These are phyloP conservation scores for Acanthamoeba royreba DNA, from an alignment of 208 protist genomes.

Conservation along the genomic window DNA sequence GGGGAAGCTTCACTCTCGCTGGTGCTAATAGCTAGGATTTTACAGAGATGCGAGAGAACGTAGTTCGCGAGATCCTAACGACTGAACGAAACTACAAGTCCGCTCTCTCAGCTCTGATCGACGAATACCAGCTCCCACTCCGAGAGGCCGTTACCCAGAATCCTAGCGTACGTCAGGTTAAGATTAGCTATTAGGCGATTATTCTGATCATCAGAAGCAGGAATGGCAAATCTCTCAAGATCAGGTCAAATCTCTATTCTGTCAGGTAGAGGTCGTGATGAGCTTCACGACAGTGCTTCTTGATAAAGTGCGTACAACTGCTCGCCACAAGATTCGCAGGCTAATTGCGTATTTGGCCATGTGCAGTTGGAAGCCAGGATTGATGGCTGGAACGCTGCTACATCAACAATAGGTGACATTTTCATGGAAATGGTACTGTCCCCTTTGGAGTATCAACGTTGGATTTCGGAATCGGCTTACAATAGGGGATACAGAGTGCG, in stretches of 20 bases:
- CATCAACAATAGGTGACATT: background rate
- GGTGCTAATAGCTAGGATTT: too few relatives aligned
- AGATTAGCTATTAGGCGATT: background rate
- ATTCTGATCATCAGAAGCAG: background rate
- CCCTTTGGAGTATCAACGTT: background rate
- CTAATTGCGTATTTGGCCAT: too few relatives aligned
- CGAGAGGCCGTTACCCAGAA: background rate
- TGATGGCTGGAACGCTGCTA: background rate
- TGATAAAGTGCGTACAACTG: background rate
- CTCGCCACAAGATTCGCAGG: too few relatives aligned
- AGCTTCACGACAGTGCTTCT: background rate
- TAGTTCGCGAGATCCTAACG: constrained; percentile 26
- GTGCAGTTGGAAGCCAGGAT: constrained; percentile 15
- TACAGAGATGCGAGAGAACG: background rate
- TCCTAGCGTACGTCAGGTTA: background rate
- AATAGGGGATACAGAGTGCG: background rate
- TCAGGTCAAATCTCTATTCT: background rate
- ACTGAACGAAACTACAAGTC: constrained; percentile 36
- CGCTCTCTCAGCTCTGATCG: background rate
- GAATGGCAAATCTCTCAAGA: background rate
- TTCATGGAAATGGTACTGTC: constrained; percentile 37
- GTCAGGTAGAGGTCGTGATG: background rate
- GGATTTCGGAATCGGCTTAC: background rate
- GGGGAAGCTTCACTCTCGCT: too few relatives aligned
- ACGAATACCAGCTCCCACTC: constrained; percentile 34